Base-by-base conservation (phyloP, 164 flowering plant genomes). In the Piper betle region DNA sequence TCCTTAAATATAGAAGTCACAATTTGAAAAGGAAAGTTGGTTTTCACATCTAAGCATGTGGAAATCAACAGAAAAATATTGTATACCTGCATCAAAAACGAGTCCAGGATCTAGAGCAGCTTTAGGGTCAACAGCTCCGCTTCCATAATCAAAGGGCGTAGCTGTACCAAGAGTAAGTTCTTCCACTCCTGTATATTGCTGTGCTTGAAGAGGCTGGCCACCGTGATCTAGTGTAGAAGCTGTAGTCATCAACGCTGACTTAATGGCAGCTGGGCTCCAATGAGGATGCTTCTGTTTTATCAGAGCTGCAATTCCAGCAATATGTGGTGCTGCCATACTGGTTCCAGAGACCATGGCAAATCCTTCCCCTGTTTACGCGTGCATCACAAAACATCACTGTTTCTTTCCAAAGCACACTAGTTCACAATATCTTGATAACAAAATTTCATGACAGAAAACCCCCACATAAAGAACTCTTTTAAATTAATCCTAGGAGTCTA, bases 91-190 rank as follows among this genome's bases (percentile, higher is more conserved):
- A 75, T 93, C 93, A 55, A 88, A 88, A 64, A 93, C 71, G 61
- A 93, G 93, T 61, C 99, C 99, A 15, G 99, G 99, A 72, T 93
- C 90, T 52, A 93, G 69, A 50, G 99, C 94, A 54, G 96, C 97
- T 73, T 80, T 77, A 16, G 99, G 97, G 69, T 80, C 78, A 25
- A 93, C 96, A 77, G 89, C 96, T 48, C 99, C 97, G 74, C 95
- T 82, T 19, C 99, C 99, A 72, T 76, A 90, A 69, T 93, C 99
- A 73, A 93, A 90, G 62, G 99, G 99, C 17, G 97, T 91, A 8
- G 89, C 99, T 4, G 71, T 55, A 33, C 80, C 96, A 39, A 86
- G 70, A 41, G 82, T 81, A 72, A 81, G 57, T 43, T 78, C 64
- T 75, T 88, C 89, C 33, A 84, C 74, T 50, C 83, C 87, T 57